These are phyloP conservation scores for Verticillium longisporum DNA, from an alignment of 2,329 filamentous ascomycete genomes.

Conservation along the genomic window DNA sequence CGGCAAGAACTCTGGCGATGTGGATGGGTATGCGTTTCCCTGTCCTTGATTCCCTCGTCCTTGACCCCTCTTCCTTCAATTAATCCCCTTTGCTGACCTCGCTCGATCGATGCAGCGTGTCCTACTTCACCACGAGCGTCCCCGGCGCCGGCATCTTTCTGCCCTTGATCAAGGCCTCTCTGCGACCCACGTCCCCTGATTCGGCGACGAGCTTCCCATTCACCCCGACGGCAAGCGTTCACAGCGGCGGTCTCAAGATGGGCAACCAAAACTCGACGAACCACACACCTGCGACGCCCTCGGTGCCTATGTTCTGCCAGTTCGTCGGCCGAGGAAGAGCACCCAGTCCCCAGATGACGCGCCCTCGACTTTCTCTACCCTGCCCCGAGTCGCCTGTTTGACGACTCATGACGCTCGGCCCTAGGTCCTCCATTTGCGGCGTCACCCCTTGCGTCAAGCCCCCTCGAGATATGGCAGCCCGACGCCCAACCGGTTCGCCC, in stretches of 20 bases:
- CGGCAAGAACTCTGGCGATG: constrained; percentile 94
- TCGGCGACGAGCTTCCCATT: constrained; percentile 48
- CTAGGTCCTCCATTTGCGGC: constrained; percentile 43
- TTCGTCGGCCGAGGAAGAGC: constrained; percentile 73
- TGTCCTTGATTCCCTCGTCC: too few relatives aligned
- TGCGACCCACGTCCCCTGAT: constrained; percentile 51
- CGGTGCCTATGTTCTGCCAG: constrained; percentile 76
- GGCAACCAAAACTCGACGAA: constrained; percentile 52
- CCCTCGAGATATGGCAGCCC: constrained; percentile 57
- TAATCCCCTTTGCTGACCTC: constrained; percentile 13
- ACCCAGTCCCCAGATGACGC: constrained; percentile 65
- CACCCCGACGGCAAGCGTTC: constrained; percentile 62
- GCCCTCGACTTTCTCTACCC: constrained; percentile 68
- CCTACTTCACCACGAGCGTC: constrained; percentile 74
- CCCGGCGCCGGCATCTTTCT: constrained; percentile 90
- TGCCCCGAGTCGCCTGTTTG: constrained; percentile 82
- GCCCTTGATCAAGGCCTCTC: constrained; percentile 72
- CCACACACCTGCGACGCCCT: constrained; percentile 58
- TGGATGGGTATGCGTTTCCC: constrained; percentile 66
- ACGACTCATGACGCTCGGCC: constrained; percentile 54
- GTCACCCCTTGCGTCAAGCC: constrained; percentile 41
- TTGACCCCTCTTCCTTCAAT: constrained; percentile 2
- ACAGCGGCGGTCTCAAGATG: constrained; percentile 41
- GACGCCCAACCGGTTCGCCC: constrained; percentile 54
- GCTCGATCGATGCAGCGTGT: constrained; percentile 35